Conservation (phyloP, 148 eudicot genomes). For the Cornus kousa region DNA sequence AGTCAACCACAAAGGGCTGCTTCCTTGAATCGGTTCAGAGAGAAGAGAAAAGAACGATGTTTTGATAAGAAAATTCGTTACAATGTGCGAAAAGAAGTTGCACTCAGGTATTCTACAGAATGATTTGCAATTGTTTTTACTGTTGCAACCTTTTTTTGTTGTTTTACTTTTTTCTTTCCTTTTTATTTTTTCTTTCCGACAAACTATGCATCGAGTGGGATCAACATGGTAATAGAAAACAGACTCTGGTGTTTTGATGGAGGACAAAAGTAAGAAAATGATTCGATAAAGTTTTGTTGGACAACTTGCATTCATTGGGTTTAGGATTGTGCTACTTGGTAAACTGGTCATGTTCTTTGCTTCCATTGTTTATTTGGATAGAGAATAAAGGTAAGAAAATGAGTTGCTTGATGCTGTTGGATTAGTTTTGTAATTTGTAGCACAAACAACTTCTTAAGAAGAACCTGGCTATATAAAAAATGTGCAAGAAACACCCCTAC, state of each 20-base stretch:
- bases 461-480: no score
- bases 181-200: not conserved
- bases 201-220: not conserved
- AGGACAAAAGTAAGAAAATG: not conserved
- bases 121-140: not conserved
- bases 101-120: conserved; percentile 51
- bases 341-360: not conserved
- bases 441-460: not conserved
- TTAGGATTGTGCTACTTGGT: not conserved
- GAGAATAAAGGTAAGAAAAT: not conserved
- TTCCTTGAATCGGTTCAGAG: conserved; percentile 80
- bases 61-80: conserved; percentile 91
- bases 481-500: no score
- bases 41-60: conserved; percentile 87
- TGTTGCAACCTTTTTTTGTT: not conserved
- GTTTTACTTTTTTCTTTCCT: not conserved
- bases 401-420: not conserved
- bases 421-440: not conserved
- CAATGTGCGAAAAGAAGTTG: conserved; percentile 87
- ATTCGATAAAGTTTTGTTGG: not conserved
- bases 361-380: not conserved
- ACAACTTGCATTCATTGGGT: not conserved
- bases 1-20: conserved; percentile 83
- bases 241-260: not conserved
- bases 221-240: not conserved